Evolutionary conservation across 2,329 filamentous ascomycete species (phyloP), one percentile per base, ranked within the genome.

Genomic region (Myriosclerotinia scirpicola): DNA sequence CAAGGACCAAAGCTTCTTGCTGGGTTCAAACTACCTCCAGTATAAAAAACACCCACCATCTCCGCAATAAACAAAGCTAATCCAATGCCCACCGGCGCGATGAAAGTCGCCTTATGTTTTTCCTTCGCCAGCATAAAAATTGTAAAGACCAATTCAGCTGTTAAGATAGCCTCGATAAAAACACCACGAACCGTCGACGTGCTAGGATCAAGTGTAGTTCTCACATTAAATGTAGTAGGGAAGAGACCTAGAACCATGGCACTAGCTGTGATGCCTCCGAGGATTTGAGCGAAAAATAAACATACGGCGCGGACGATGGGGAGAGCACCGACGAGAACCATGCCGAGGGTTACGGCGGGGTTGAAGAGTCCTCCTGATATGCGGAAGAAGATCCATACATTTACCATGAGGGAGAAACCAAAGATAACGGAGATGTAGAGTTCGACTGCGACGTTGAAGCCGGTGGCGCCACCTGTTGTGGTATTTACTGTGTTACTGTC

Each of bases 301-400:
- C 73, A 69, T 14, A 75, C 52, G 5, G 74, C 76, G n/a, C 78
- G 74, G 6, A 76, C 53, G 40, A 72, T 61, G 5, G 75, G 72
- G 6, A 79, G 67, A 11, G 75, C 77, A 7, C 78, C 76, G 44
- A 78, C 73, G 22, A 80, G 71, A 15, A 73, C 72, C 74, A 80
- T 75, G 15, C 74, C 78, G 5, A 80, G 68, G 1, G 78, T 78
- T 17, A 67, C 80, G 38, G 78, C 79, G 0, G 82, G 82, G 65
- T 84, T 85, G 73, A 84, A 84, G n/a, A 83, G 75, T 5, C 82
- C 82, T 22, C 82, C 82, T 0, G 79, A 80, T 36, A 84, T 78
- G 34, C 82, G 79, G 73, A 80, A 85, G 73, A 85, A 85, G 3
- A 83, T 79, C 83, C 83, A 85, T 4, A 82, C 81, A 69, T 85